Percentiles rank a stretch among this genome's conserved stretches.
phyloP scores from a whole-genome alignment of 129 eudicot genomes.

The Saussurea involucrata region DNA sequence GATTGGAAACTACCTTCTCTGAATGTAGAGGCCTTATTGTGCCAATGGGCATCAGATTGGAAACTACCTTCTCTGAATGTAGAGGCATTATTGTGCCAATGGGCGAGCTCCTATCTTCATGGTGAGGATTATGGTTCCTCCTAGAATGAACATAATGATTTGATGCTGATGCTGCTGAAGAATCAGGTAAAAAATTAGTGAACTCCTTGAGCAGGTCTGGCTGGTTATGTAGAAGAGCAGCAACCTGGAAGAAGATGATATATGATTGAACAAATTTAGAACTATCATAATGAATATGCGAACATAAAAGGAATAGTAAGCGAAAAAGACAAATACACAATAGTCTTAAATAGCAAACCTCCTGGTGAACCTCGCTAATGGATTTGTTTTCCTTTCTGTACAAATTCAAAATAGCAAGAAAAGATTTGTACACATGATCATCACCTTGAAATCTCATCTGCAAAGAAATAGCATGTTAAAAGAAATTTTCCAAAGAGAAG shows the following conservation, averaged over 20 bases:
- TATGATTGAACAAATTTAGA: not conserved
- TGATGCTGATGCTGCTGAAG: slow-evolving; percentile 39
- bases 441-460: slow-evolving; percentile 84
- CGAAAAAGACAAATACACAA: not conserved
- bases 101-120: slow-evolving; percentile 45
- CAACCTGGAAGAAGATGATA: slow-evolving; percentile 54
- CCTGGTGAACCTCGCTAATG: slow-evolving; percentile 65
- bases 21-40: slow-evolving; percentile 37
- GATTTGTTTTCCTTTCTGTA: slow-evolving; percentile 62
- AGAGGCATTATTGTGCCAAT: slow-evolving; percentile 33
- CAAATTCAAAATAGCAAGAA: slow-evolving; percentile 79
- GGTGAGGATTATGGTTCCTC: slow-evolving; percentile 31
- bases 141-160: slow-evolving; percentile 37
- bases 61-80: slow-evolving; percentile 51
- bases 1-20: slow-evolving; percentile 41
- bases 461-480: slow-evolving; percentile 23
- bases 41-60: slow-evolving; percentile 21
- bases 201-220: slow-evolving; percentile 77
- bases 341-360: slow-evolving; percentile 41
- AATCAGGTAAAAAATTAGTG: slow-evolving; percentile 67
- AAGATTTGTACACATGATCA: slow-evolving; percentile 78
- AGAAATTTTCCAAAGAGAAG: not conserved
- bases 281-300: not conserved
- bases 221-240: slow-evolving; percentile 76
- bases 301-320: not conserved